Percentiles rank a stretch among this genome's conserved stretches.
phyloP scores from a whole-genome alignment of 805 yeast genomes.

The Metschnikowia drakensbergensis region DNA sequence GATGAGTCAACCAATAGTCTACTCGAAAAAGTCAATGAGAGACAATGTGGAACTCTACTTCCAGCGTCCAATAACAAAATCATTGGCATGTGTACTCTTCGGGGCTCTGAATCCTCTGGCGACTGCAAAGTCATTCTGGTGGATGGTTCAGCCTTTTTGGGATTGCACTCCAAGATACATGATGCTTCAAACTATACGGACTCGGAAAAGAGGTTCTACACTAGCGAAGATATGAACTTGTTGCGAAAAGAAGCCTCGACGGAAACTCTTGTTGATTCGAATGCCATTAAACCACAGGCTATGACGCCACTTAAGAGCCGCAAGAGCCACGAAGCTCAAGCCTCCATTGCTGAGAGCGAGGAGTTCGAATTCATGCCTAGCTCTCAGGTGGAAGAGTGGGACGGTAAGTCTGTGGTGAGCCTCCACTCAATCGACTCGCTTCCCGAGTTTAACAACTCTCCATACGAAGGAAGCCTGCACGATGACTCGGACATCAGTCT shows the following conservation, averaged over 20 bases:
- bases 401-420: constrained; percentile 8
- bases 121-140: constrained; percentile 46
- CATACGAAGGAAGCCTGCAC: constrained; percentile 14
- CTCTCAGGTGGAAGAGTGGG: background rate
- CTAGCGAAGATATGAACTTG: constrained; percentile 22
- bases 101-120: constrained; percentile 13
- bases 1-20: constrained; percentile 30
- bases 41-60: constrained; percentile 61
- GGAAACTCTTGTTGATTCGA: constrained; percentile 12
- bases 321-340: background rate
- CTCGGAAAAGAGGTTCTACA: constrained; percentile 21
- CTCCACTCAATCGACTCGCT: constrained; percentile 15
- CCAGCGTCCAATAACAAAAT: constrained; percentile 55
- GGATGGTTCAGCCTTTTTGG: constrained; percentile 53
- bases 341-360: background rate
- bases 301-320: background rate
- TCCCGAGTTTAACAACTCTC: constrained; percentile 9
- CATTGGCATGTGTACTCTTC: constrained; percentile 40
- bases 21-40: constrained; percentile 31
- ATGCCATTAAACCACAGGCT: background rate
- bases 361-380: constrained; percentile 6
- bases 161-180: constrained; percentile 47
- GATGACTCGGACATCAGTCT: constrained; percentile 27
- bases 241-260: constrained; percentile 8
- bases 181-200: constrained; percentile 19